Evolutionary conservation across 2,329 filamentous ascomycete genomes (phyloP).

Genomic region (Calonectria naviculata): DNA sequence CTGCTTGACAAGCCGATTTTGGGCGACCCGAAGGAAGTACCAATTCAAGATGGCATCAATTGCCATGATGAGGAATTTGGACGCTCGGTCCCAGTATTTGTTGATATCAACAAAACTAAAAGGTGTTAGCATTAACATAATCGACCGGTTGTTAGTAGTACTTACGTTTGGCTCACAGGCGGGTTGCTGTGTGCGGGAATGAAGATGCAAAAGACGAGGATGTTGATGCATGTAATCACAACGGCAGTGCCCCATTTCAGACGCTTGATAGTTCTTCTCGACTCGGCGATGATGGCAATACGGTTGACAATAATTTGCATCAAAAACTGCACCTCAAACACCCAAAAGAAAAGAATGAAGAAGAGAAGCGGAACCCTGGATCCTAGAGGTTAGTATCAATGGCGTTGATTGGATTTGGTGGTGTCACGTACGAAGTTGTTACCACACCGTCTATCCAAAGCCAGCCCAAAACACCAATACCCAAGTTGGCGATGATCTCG

Average conservation of each 20-base stretch:
- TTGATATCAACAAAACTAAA: conserved; percentile 55
- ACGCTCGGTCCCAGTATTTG: conserved; percentile 62
- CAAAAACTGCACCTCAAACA: conserved; percentile 60
- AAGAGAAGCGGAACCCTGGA: conserved; percentile 47
- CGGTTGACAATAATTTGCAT: conserved; percentile 68
- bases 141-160: not conserved
- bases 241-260: conserved; percentile 60
- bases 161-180: conserved; percentile 49
- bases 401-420: not conserved
- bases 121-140: not conserved
- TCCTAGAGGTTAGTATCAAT: not conserved
- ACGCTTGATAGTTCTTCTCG: conserved; percentile 46
- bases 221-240: conserved; percentile 60
- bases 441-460: conserved; percentile 51
- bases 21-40: conserved; percentile 61
- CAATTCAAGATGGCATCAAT: conserved; percentile 62
- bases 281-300: conserved; percentile 60
- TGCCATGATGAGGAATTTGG: conserved; percentile 62
- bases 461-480: conserved; percentile 52
- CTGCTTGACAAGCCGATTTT: conserved; percentile 57
- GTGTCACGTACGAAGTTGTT: conserved; percentile 37
- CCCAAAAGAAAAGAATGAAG: conserved; percentile 54
- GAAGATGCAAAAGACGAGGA: conserved; percentile 65
- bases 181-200: conserved; percentile 58
- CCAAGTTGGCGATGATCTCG: conserved; percentile 53